A percentile compares a stretch with the other conserved stretches of the same genome.
Conservation (phyloP, 2,329 filamentous ascomycete genomes). For the Colletotrichum eleusines region DNA sequence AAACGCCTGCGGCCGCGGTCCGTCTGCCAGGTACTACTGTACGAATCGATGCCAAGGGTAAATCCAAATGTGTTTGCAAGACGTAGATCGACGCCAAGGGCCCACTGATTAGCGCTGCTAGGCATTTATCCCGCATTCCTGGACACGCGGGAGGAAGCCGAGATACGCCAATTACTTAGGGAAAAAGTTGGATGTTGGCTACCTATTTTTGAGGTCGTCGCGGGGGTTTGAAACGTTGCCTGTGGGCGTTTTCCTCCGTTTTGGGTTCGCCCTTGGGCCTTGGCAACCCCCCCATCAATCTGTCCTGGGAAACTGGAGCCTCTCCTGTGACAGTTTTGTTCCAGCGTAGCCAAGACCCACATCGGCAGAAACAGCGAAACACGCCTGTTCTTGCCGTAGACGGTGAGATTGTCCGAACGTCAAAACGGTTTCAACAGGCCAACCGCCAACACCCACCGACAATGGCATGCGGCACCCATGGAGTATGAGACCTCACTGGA, state of each 20-base stretch:
- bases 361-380: conserved; percentile 29
- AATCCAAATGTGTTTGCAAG: conserved; percentile 1
- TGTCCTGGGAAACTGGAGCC: conserved; percentile 23
- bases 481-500: conserved; percentile 11
- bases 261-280: too few species aligned
- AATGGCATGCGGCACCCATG: conserved; percentile 14
- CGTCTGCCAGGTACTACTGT: conserved; percentile 4
- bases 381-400: conserved; percentile 33
- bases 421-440: conserved; percentile 38
- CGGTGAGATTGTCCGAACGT: conserved; percentile 34
- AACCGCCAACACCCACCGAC: conserved; percentile 5
- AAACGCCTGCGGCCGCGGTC: conserved; percentile 8
- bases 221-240: background rate
- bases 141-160: background rate
- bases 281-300: background rate
- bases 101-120: conserved; percentile 22
- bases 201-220: background rate
- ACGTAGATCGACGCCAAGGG: conserved; percentile 34
- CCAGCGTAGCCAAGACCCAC: conserved; percentile 32
- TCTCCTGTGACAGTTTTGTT: conserved; percentile 32
- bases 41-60: conserved; percentile 20
- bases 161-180: too few species aligned
- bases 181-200: background rate
- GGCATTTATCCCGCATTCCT: conserved; percentile 14
- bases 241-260: background rate